Evolutionary conservation across 2,329 filamentous ascomycete species (phyloP).

Genomic region (Mariannaea sp.): DNA sequence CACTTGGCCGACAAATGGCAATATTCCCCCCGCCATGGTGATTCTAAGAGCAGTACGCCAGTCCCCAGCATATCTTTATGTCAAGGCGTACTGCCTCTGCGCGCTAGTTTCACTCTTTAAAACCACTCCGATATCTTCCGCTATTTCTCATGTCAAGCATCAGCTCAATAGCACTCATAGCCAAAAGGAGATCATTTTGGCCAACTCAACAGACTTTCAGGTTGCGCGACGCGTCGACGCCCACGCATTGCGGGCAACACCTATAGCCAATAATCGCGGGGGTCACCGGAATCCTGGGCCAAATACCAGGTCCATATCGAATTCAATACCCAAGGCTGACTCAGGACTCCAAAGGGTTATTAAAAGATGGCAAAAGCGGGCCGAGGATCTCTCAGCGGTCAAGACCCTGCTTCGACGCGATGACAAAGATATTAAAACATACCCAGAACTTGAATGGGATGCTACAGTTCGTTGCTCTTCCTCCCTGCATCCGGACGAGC

Average conservation of each 20-base stretch:
- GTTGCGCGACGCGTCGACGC: no score
- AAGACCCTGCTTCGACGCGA: conserved; percentile 21
- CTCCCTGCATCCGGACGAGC: conserved; percentile 19
- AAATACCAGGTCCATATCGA: no score
- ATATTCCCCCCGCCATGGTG: conserved; percentile 24
- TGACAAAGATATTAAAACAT: conserved; percentile 18
- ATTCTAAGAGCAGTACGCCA: conserved; percentile 30
- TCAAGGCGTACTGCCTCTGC: conserved; percentile 32
- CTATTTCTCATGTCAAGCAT: conserved; percentile 9
- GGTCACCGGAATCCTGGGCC: no score
- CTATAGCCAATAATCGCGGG: no score
- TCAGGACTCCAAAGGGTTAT: not conserved
- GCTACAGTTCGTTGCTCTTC: conserved; percentile 23
- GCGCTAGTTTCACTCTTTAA: conserved; percentile 30
- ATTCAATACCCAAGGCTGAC: not conserved
- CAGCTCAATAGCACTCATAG: conserved; percentile 5
- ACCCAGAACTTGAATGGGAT: conserved; percentile 30
- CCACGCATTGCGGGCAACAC: no score
- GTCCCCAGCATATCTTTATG: conserved; percentile 32
- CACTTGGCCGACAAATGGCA: not conserved
- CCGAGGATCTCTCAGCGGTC: conserved; percentile 22
- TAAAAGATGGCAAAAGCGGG: conserved; percentile 26
- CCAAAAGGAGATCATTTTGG: not conserved
- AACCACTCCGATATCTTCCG: conserved; percentile 28
- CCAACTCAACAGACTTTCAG: not conserved